Evolutionary conservation across 345 rosid species (phyloP), one percentile per base, ranked within the genome.

Genomic region (Ailanthus altissimus): DNA sequence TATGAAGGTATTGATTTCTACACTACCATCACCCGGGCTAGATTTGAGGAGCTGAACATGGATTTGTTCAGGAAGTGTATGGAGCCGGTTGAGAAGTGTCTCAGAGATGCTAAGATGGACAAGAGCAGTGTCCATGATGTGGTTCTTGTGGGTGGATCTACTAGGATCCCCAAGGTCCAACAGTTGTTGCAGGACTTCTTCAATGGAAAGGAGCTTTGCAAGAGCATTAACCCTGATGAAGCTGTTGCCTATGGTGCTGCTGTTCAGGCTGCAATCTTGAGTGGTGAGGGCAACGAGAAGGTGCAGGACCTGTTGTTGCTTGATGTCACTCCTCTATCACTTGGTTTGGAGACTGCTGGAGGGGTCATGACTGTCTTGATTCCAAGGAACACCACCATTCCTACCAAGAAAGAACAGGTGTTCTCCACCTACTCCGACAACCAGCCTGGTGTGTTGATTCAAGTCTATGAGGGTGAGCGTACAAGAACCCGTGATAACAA

Each of bases 161-260:
- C 89, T 0, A 80, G 92, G 56, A 88, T 88, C 0, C 92, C 92
- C 0, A 88, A 88, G 62, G 92, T 88, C 12, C 92, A 85, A 73
- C 90, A 87, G 64, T 77, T 87, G 15, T 59, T 87, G 73, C 90
- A 88, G 51, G 89, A 86, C 65, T 88, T 86, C 47, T 88, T 86
- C 56, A 86, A 88, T 0, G 92, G 90, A 38, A 88, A 86, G 49
- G 91, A 88, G 82, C 85, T 86, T 0, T 88, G 90, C 51, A 88
- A 86, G 79, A 88, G 91, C 81, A 88, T 88, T 38, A 89, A 89
- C 58, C 92, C 90, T 0, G 87, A 85, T 3, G 92, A 88, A 63
- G 90, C 91, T 38, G 91, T 90, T 59, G 94, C 94, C 9, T 90
- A 81, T 16, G 92, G 92, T 66, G 92, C 92, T 25, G 91, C 92